Percentiles rank a stretch among this genome's conserved stretches.
These are phyloP conservation scores for Toxicodendron radicans DNA, from an alignment of 345 rosid genomes.

Conservation along the genomic window DNA sequence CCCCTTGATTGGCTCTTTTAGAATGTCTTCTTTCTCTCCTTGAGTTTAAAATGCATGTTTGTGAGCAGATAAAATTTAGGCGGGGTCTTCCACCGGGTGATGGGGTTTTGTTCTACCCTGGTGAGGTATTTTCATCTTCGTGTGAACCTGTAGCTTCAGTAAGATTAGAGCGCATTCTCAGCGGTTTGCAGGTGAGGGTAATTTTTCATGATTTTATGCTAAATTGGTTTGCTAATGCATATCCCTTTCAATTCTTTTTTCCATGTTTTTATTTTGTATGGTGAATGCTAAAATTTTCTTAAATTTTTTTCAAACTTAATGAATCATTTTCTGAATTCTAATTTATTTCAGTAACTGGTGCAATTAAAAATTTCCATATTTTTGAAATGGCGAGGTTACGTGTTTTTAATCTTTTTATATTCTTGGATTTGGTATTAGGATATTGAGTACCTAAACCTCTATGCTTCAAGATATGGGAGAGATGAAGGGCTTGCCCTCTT, in stretches of 20 bases:
- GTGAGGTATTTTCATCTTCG: constrained; percentile 90
- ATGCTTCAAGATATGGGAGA: constrained; percentile 68
- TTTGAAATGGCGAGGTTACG: not conserved
- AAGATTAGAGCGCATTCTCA: constrained; percentile 86
- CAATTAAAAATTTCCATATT: not conserved
- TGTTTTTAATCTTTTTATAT: not conserved
- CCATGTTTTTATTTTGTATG: not conserved
- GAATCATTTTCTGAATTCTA: not conserved
- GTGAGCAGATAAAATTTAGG: constrained; percentile 73
- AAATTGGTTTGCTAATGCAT: not conserved
- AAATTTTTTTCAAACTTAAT: not conserved
- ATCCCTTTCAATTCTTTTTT: not conserved
- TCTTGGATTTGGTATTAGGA: constrained; percentile 39
- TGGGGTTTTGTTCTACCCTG: constrained; percentile 88
- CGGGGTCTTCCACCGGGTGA: constrained; percentile 96
- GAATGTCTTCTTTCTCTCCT: not conserved
- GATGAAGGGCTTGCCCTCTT: constrained; percentile 71
- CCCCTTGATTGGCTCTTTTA: not conserved
- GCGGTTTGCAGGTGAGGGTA: constrained; percentile 79
- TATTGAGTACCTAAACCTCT: constrained; percentile 78
- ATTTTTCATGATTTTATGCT: not conserved
- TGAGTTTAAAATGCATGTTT: not conserved
- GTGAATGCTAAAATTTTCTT: not conserved
- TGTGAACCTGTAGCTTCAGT: constrained; percentile 81
- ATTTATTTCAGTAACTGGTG: not conserved